These are phyloP conservation scores for Mycosphaerella sp. DNA, from an alignment of 2,329 filamentous ascomycete genomes.

Conservation along the genomic window DNA sequence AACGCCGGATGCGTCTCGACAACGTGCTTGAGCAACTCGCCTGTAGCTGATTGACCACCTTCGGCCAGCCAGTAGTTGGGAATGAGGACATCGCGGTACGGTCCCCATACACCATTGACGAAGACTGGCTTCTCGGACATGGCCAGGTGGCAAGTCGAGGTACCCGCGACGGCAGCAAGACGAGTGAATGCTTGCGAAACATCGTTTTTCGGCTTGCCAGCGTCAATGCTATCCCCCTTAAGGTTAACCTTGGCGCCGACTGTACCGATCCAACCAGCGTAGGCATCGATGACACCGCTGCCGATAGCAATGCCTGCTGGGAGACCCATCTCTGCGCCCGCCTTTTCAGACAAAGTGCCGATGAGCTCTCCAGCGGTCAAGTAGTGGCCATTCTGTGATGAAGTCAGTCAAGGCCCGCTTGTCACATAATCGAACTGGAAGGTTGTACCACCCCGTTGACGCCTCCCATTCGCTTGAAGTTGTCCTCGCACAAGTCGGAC, in stretches of 20 bases:
- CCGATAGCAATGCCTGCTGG: conserved; percentile 84
- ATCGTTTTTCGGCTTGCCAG: conserved; percentile 68
- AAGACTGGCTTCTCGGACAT: conserved; percentile 93
- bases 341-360: conserved; percentile 75
- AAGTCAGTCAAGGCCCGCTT: conserved; percentile 28
- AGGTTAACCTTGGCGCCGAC: conserved; percentile 94
- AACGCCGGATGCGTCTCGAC: conserved; percentile 92
- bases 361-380: conserved; percentile 88
- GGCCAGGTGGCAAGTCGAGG: conserved; percentile 93
- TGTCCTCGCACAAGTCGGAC: conserved; percentile 72
- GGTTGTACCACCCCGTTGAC: conserved; percentile 80
- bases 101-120: conserved; percentile 93
- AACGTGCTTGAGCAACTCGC: conserved; percentile 88
- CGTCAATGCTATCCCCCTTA: conserved; percentile 51
- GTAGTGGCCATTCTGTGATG: conserved; percentile 77
- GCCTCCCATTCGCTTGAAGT: conserved; percentile 90
- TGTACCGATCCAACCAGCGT: conserved; percentile 97
- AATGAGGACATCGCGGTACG: conserved; percentile 88
- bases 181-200: conserved; percentile 89
- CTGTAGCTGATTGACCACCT: conserved; percentile 92
- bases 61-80: conserved; percentile 96
- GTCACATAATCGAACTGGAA: conserved; percentile 11
- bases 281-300: conserved; percentile 95
- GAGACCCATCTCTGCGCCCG: conserved; percentile 75
- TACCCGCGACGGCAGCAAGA: conserved; percentile 88